Conservation (phyloP, 1,139 yeast species). For the Blastobotrys petasosporus region DNA sequence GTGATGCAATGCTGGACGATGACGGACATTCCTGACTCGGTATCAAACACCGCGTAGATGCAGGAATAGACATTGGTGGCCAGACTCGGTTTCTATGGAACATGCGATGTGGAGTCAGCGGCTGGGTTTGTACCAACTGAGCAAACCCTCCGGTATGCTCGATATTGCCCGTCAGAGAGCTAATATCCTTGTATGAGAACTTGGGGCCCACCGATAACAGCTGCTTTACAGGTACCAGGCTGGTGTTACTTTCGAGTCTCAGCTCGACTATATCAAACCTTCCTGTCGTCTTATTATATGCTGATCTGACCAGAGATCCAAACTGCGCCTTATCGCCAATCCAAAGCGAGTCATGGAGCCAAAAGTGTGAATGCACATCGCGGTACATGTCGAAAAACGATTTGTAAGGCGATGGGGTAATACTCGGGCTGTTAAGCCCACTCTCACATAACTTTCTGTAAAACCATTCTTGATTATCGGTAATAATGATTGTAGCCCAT, state of each 20-base stretch:
- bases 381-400: slow-evolving; percentile 18
- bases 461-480: slow-evolving; percentile 18
- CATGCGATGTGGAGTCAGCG: not conserved
- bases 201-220: too few relatives aligned
- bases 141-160: not conserved
- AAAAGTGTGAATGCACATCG: slow-evolving; percentile 20
- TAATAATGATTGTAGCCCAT: slow-evolving; percentile 15
- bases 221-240: not conserved
- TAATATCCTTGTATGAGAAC: too few relatives aligned
- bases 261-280: slow-evolving; percentile 9
- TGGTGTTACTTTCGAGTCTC: not conserved
- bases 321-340: slow-evolving; percentile 27
- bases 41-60: slow-evolving; percentile 1
- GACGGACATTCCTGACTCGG: too few relatives aligned
- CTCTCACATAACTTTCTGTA: slow-evolving; percentile 21
- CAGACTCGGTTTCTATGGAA: not conserved
- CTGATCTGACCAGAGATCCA: slow-evolving; percentile 27
- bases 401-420: slow-evolving; percentile 16
- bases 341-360: slow-evolving; percentile 30
- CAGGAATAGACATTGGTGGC: slow-evolving; percentile 3
- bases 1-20: too few relatives aligned
- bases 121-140: not conserved
- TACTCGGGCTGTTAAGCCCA: slow-evolving; percentile 4
- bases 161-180: too few relatives aligned
- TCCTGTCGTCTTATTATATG: slow-evolving; percentile 17